Conservation (phyloP, 352 stramenopile genomes). For the Phytophthora vignae region DNA sequence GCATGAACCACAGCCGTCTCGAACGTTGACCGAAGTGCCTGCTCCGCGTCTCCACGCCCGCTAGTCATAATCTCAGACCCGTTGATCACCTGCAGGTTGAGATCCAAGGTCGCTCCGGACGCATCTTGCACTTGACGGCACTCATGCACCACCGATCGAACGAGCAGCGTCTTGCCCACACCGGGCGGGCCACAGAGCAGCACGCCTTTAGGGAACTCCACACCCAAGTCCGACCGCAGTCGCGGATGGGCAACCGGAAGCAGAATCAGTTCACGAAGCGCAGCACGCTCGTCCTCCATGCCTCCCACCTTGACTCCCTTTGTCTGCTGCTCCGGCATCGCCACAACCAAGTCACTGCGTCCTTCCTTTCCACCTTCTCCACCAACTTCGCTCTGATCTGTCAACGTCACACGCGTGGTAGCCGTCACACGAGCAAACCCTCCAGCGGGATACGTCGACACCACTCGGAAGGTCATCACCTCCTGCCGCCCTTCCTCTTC, state of each 20-base stretch:
- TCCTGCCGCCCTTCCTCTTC: conserved; percentile 4
- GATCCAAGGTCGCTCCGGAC: conserved; percentile 26
- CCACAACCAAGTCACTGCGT: background rate
- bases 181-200: conserved; percentile 80
- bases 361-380: conserved; percentile 1
- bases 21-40: conserved; percentile 71
- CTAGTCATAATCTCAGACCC: conserved; percentile 84
- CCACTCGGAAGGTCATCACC: conserved; percentile 47
- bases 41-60: conserved; percentile 74
- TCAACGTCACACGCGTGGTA: conserved; percentile 68
- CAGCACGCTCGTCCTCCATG: conserved; percentile 66
- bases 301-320: conserved; percentile 59
- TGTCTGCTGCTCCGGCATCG: background rate
- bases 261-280: conserved; percentile 77
- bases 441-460: conserved; percentile 55
- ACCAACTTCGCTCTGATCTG: conserved; percentile 17
- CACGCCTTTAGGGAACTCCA: conserved; percentile 79
- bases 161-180: conserved; percentile 85
- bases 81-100: conserved; percentile 81
- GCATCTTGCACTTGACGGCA: conserved; percentile 52
- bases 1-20: conserved; percentile 43
- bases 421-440: conserved; percentile 47
- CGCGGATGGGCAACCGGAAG: conserved; percentile 50
- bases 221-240: conserved; percentile 44
- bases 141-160: conserved; percentile 70